phyloP scores from a whole-genome alignment of 805 yeast species.

The Lachancea waltii region DNA sequence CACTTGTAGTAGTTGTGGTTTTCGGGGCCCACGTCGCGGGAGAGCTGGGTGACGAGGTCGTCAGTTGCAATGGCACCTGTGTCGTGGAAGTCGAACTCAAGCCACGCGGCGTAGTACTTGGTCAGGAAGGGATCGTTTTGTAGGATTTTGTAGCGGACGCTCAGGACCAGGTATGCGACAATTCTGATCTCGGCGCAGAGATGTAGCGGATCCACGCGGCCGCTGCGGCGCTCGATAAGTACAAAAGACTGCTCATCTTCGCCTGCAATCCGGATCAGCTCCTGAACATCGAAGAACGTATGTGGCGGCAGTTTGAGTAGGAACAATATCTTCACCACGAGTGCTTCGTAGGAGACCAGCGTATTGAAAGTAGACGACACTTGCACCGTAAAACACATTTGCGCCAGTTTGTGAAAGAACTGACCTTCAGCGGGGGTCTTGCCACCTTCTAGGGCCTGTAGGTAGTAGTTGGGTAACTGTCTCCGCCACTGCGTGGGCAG shows the following conservation, averaged over 20 bases:
- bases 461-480: constrained; percentile 36
- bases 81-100: background rate
- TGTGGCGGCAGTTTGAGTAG: constrained; percentile 22
- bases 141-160: constrained; percentile 18
- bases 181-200: constrained; percentile 18
- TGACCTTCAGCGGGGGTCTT: constrained; percentile 36
- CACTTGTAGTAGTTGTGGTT: background rate
- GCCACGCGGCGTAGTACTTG: constrained; percentile 2
- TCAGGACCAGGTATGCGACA: constrained; percentile 19
- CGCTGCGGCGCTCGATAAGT: constrained; percentile 10
- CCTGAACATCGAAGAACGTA: constrained; percentile 17
- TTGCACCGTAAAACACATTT: constrained; percentile 8
- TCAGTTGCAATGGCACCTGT: constrained; percentile 8
- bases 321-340: constrained; percentile 21
- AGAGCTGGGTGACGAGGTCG: constrained; percentile 9
- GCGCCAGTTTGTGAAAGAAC: constrained; percentile 30
- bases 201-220: constrained; percentile 11
- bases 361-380: constrained; percentile 13
- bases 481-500: constrained; percentile 37
- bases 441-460: constrained; percentile 36
- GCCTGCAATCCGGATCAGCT: constrained; percentile 12
- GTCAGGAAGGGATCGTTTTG: constrained; percentile 10
- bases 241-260: constrained; percentile 4
- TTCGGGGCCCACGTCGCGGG: background rate
- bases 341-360: constrained; percentile 13